Evolutionary conservation across 495 filamentous ascomycete species (phyloP).

Genomic region (Articulospora tetracladia): DNA sequence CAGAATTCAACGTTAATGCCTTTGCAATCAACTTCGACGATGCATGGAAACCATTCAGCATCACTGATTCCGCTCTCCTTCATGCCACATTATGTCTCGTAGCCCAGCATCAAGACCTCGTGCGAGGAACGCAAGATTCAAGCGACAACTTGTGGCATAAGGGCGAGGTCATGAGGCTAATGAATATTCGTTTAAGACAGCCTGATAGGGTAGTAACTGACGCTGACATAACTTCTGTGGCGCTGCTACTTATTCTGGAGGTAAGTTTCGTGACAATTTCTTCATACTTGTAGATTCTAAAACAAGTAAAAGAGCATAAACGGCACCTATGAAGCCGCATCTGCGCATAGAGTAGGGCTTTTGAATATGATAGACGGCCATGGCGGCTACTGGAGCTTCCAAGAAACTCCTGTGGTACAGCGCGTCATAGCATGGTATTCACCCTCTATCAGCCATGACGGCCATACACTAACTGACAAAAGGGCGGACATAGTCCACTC

Average conservation of each 20-base stretch:
- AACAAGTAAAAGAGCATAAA: not conserved
- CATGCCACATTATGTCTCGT: constrained; percentile 7
- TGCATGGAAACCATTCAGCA: constrained; percentile 9
- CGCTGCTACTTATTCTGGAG: not conserved
- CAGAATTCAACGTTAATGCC: not conserved
- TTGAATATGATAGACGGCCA: not conserved
- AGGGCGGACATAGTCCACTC: constrained; percentile 12
- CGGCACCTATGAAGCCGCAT: constrained; percentile 1
- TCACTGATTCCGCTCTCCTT: not conserved
- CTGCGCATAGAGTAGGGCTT: constrained; percentile 1
- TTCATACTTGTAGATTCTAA: not conserved
- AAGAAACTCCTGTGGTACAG: not conserved
- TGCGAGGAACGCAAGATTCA: not conserved
- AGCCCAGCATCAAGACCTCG: constrained; percentile 7
- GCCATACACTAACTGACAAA: not conserved
- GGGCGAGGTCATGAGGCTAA: constrained; percentile 10
- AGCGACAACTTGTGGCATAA: not conserved
- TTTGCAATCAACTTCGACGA: constrained; percentile 10
- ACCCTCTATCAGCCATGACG: too few species aligned
- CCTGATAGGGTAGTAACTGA: not conserved
- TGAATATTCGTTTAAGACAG: not conserved
- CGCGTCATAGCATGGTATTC: constrained; percentile 5
- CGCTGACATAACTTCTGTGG: not conserved
- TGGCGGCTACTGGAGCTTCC: constrained; percentile 3
- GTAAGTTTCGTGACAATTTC: not conserved